Conservation (phyloP, 352 stramenopile species). For the Phytophthora cryptogea region DNA sequence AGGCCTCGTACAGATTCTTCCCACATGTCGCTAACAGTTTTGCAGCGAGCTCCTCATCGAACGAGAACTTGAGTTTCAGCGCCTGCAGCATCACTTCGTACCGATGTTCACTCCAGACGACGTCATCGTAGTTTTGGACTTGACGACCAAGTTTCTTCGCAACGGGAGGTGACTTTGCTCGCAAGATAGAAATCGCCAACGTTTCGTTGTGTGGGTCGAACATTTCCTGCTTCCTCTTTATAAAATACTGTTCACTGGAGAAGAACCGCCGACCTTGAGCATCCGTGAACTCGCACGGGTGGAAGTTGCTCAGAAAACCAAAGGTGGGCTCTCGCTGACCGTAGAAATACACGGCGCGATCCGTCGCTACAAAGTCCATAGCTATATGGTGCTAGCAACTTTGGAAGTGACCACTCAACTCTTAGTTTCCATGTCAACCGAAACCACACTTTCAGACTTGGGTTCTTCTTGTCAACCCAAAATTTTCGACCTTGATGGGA, state of each 20-base stretch:
- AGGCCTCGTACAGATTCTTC: constrained; percentile 62
- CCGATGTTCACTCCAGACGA: constrained; percentile 43
- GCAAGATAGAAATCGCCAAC: constrained; percentile 50
- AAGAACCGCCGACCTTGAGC: constrained; percentile 39
- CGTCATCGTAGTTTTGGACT: constrained; percentile 60
- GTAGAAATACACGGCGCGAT: constrained; percentile 62
- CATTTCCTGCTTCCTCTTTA: constrained; percentile 74
- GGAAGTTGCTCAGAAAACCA: constrained; percentile 68
- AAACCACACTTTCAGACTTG: not conserved
- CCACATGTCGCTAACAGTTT: constrained; percentile 49
- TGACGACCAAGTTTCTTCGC: constrained; percentile 60
- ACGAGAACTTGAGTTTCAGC: constrained; percentile 69
- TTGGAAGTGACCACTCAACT: not conserved
- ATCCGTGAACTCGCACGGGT: constrained; percentile 57
- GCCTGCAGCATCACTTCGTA: constrained; percentile 58
- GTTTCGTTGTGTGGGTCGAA: constrained; percentile 53
- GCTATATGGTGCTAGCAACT: not conserved
- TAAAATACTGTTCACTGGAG: constrained; percentile 78
- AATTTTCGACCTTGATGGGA: constrained; percentile 38
- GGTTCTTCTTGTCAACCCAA: constrained; percentile 1
- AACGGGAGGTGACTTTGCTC: constrained; percentile 45
- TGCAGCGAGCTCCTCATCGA: constrained; percentile 31
- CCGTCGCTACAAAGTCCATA: constrained; percentile 39
- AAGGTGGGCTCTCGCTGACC: constrained; percentile 38
- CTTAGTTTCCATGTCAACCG: not conserved